phyloP scores from a whole-genome alignment of 257 asterid species.

The Voacanga thouarsii region DNA sequence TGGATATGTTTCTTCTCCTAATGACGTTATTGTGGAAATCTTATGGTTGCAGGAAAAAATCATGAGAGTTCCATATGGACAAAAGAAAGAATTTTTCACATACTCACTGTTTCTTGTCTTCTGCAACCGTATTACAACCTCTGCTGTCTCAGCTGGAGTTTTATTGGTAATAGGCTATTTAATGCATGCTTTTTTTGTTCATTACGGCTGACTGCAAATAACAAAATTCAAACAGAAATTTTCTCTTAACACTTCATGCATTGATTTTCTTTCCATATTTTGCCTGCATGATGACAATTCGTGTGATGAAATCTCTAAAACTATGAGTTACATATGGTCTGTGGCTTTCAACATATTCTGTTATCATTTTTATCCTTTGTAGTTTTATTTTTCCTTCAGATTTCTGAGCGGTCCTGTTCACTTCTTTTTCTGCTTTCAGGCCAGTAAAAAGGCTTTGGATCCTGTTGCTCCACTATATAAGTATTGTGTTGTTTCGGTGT shows the following conservation, averaged over 20 bases:
- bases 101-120: constrained; percentile 91
- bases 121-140: constrained; percentile 95
- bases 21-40: constrained; percentile 16
- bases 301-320: not conserved
- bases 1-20: constrained; percentile 1
- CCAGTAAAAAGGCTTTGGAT: constrained; percentile 69
- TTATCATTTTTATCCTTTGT: not conserved
- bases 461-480: constrained; percentile 97
- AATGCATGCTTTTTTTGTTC: constrained; percentile 12
- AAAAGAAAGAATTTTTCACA: constrained; percentile 65
- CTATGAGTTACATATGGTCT: not conserved
- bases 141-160: constrained; percentile 83
- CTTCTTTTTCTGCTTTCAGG: constrained; percentile 39
- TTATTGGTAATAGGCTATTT: constrained; percentile 57
- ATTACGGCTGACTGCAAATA: not conserved
- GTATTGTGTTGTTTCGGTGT: constrained; percentile 73
- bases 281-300: not conserved
- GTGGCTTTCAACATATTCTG: not conserved
- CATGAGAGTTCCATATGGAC: constrained; percentile 96
- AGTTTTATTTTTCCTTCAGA: constrained; percentile 3
- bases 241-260: not conserved
- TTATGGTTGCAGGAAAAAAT: constrained; percentile 80
- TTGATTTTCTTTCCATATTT: not conserved
- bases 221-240: not conserved
- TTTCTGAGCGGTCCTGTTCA: constrained; percentile 14